Percentiles rank a stretch among this genome's conserved stretches.
These are phyloP conservation scores for Xylaria sp. DNA, from an alignment of 2,329 filamentous ascomycete genomes.

Conservation along the genomic window DNA sequence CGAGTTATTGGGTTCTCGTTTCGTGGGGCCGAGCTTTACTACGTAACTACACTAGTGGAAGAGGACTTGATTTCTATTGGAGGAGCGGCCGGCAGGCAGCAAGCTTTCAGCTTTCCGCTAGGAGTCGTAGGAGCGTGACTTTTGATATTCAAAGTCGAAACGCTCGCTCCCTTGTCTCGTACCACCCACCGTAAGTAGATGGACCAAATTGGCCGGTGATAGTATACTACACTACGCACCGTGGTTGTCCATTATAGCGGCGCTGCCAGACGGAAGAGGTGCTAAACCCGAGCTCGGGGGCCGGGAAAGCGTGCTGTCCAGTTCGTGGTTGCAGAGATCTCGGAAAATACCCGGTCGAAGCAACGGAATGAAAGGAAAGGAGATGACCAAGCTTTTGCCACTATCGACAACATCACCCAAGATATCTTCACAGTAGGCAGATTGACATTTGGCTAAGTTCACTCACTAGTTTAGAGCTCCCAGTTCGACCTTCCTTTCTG, in stretches of 20 bases:
- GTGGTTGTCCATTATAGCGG: not conserved
- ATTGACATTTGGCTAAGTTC: not conserved
- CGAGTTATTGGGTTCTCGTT: conserved; percentile 21
- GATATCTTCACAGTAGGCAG: not conserved
- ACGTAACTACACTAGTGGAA: conserved; percentile 4
- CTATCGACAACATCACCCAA: not conserved
- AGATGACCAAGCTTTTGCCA: not conserved
- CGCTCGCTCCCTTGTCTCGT: conserved; percentile 8
- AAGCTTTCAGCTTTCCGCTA: conserved; percentile 25
- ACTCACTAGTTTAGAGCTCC: not conserved
- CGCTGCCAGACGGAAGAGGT: not conserved
- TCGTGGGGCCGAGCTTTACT: conserved; percentile 18
- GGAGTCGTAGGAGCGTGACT: conserved; percentile 15
- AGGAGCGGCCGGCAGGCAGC: conserved; percentile 27
- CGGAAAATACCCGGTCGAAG: conserved; percentile 17
- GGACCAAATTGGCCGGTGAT: not conserved
- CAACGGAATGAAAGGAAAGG: not conserved
- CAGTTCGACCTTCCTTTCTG: not conserved
- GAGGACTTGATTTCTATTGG: conserved; percentile 10
- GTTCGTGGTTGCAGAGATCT: not conserved
- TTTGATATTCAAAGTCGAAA: conserved; percentile 18
- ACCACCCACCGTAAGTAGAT: not conserved
- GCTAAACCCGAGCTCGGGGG: not conserved
- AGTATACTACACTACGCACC: not conserved
- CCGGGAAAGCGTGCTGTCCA: not conserved